A percentile compares a stretch with the other conserved stretches of the same genome.
These are phyloP conservation scores for Arthrobotrys sinensis DNA, from an alignment of 2,329 filamentous ascomycete species.

Conservation along the genomic window DNA sequence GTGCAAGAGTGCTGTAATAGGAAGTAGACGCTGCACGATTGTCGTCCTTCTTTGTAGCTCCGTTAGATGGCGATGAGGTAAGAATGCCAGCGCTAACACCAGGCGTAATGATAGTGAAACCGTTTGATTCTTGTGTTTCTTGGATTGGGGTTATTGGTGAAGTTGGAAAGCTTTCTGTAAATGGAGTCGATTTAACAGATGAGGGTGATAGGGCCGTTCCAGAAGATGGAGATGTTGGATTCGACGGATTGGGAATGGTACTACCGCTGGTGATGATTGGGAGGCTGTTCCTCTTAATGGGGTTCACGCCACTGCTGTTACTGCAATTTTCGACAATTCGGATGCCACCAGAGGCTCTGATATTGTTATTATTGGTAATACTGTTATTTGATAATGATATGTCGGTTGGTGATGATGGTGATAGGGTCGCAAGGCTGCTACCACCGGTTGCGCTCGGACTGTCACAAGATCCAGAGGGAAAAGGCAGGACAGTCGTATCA, in stretches of 20 bases:
- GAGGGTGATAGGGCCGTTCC: conserved; percentile 31
- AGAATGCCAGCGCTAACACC: background rate
- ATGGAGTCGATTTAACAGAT: conserved; percentile 40
- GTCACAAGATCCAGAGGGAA: conserved; percentile 61
- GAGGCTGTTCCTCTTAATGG: conserved; percentile 20
- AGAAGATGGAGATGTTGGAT: conserved; percentile 37
- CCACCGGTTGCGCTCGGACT: conserved; percentile 56
- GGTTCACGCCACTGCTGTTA: conserved; percentile 4
- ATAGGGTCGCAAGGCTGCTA: conserved; percentile 49
- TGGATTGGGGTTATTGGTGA: conserved; percentile 44
- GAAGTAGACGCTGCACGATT: conserved; percentile 37
- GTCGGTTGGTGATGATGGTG: conserved; percentile 18
- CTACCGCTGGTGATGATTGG: conserved; percentile 28
- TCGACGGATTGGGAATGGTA: conserved; percentile 54
- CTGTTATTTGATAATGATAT: conserved; percentile 28
- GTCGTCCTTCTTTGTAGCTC: conserved; percentile 12
- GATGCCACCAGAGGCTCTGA: conserved; percentile 29
- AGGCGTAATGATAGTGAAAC: conserved; percentile 1
- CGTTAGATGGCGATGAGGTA: conserved; percentile 7
- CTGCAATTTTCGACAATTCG: conserved; percentile 19
- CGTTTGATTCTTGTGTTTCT: conserved; percentile 18
- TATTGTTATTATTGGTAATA: conserved; percentile 25
- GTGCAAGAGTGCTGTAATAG: conserved; percentile 59
- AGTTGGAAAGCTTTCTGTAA: conserved; percentile 41
- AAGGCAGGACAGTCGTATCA: conserved; percentile 61